Conservation (phyloP, 305 asterid genomes). For the Euphrasia arctica region DNA sequence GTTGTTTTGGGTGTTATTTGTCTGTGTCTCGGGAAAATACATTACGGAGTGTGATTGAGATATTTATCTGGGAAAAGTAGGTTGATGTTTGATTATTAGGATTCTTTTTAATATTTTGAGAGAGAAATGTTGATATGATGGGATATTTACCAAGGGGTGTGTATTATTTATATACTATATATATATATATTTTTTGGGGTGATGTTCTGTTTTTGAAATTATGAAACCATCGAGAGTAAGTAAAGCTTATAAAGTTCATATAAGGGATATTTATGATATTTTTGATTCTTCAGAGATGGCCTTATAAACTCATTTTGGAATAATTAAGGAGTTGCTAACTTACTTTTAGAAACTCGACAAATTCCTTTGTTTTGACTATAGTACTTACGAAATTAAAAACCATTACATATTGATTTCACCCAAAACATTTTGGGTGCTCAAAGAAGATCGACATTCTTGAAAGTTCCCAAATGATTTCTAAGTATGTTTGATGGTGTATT, state of each 20-base stretch:
- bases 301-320: neutral
- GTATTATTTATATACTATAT: too few species aligned
- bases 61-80: neutral
- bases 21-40: neutral
- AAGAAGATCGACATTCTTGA: neutral
- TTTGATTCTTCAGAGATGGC: neutral
- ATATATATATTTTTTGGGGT: too few species aligned
- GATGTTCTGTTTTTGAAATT: too few species aligned
- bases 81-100: neutral
- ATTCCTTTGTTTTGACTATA: neutral
- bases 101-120: neutral
- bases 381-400: neutral
- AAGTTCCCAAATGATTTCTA: conserved; percentile 1
- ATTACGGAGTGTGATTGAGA: neutral
- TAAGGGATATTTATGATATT: neutral
- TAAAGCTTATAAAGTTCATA: too few species aligned
- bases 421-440: neutral
- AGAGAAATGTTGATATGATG: too few species aligned
- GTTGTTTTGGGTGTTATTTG: neutral
- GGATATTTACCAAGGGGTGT: too few species aligned
- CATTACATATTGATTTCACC: neutral
- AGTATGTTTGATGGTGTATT: conserved; percentile 22
- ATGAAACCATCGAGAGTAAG: too few species aligned
- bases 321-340: neutral
- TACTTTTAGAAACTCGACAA: neutral